These are phyloP conservation scores for Aspergillus phoenicis DNA, from an alignment of 2,329 filamentous ascomycete species.

Conservation along the genomic window DNA sequence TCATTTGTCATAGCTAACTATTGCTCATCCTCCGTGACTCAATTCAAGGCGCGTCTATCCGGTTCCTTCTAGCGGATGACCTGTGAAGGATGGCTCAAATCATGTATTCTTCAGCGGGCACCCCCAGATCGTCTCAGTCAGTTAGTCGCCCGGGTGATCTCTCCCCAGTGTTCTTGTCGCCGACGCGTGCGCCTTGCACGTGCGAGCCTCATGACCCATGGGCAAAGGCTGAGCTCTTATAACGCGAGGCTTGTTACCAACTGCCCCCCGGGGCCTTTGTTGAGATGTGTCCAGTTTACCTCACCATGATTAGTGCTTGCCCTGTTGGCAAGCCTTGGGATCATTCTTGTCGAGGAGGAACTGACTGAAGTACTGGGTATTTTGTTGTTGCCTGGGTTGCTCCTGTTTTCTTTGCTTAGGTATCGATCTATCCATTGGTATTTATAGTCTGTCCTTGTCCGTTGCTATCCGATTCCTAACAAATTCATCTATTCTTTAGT, in stretches of 20 bases:
- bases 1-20: slow-evolving; percentile 6
- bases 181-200: slow-evolving; percentile 26
- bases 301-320: slow-evolving; percentile 12
- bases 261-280: background rate
- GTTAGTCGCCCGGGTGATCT: slow-evolving; percentile 19
- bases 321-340: slow-evolving; percentile 7
- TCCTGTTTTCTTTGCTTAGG: background rate
- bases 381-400: background rate
- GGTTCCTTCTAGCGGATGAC: slow-evolving; percentile 4
- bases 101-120: background rate
- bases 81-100: background rate
- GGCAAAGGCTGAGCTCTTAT: slow-evolving; percentile 22
- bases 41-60: slow-evolving; percentile 8
- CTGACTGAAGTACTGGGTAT: background rate
- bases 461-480: background rate
- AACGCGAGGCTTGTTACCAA: background rate
- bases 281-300: slow-evolving; percentile 3
- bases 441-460: background rate
- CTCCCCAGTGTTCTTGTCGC: slow-evolving; percentile 8
- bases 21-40: slow-evolving; percentile 11
- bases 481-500: too few relatives aligned
- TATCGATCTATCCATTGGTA: too few relatives aligned
- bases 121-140: slow-evolving; percentile 1
- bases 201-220: slow-evolving; percentile 22
- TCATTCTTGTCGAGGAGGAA: slow-evolving; percentile 12